Base-by-base conservation (phyloP, 2,329 filamentous ascomycete species). In the Talaromyces sp. region DNA sequence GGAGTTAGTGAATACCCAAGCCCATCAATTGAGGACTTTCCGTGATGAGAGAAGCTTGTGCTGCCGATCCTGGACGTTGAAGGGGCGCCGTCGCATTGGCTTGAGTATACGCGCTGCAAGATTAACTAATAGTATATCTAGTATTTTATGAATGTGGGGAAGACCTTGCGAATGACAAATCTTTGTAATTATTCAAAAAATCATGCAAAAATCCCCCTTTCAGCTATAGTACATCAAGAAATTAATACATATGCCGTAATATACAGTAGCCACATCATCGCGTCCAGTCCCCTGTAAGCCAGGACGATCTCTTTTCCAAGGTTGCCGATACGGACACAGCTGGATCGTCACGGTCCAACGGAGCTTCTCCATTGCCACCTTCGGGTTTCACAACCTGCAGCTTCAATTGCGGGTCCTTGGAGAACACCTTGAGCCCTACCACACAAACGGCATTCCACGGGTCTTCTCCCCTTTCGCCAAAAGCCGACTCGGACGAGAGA, bases 361-460 rank as follows among this genome's bases (percentile, higher is more conserved):
- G 69, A n/a, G 74, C 72, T 61, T 77, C 73, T 2, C 66, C 65
- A 57, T 76, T 69, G 27, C 77, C 71, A 6, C 71, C 66, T 54
- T 76, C 72, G 8, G 78, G 75, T 58, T 76, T 79, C n/a, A 83
- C 72, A 9, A 85, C 82, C 64, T 81, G 77, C 19, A 87, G 78
- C 3, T 74, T 78, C 39, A 85, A 77, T 49, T 72, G 70, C 6
- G 73, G 74, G 63, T 84, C 81, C 62, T 82, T 79, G 10, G 79
- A 81, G 67, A 85, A 87, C 0, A 87, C 84, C 6, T 83, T 76
- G 32, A 87, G 70, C 0, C 85, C 85, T 4, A 87, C 79, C 17
- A 87, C 83, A 63, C 83, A 85, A 0, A 86, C 78, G 0, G 85
- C 85, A 66, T 86, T 85, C 85, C 85, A 87, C 0, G 83, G 83